A percentile compares a stretch with the other conserved stretches of the same genome.
phyloP scores from a whole-genome alignment of 129 eudicot genomes.

The Lactuca sativa region DNA sequence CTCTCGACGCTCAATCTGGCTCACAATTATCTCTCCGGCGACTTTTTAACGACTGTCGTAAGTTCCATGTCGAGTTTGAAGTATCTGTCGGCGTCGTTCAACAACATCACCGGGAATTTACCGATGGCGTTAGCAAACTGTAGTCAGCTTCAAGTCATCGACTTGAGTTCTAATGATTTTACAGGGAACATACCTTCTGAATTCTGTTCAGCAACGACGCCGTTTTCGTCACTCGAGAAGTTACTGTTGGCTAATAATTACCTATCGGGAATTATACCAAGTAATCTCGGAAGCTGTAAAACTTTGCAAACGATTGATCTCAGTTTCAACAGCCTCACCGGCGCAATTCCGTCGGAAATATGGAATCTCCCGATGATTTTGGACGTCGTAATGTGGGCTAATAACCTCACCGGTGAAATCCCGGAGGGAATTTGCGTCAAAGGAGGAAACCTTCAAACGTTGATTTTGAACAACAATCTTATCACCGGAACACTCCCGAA shows the following conservation, averaged over 20 bases:
- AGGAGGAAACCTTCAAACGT: conserved; percentile 82
- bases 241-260: conserved; percentile 58
- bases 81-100: conserved; percentile 63
- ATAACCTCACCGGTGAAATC: conserved; percentile 66
- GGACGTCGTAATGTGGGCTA: conserved; percentile 88
- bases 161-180: conserved; percentile 70
- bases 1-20: conserved; percentile 55
- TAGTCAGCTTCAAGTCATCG: conserved; percentile 69
- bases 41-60: conserved; percentile 57
- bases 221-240: conserved; percentile 49
- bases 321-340: conserved; percentile 66
- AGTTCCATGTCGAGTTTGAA: conserved; percentile 57
- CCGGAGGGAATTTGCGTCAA: conserved; percentile 78
- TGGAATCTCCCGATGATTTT: conserved; percentile 65
- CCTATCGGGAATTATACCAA: conserved; percentile 56
- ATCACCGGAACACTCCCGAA: conserved; percentile 58
- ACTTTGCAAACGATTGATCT: conserved; percentile 67
- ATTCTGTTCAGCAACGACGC: conserved; percentile 48
- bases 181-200: conserved; percentile 67
- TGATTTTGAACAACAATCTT: conserved; percentile 77
- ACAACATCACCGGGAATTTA: conserved; percentile 63
- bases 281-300: conserved; percentile 60
- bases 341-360: conserved; percentile 51
- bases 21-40: conserved; percentile 66
- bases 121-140: conserved; percentile 59